Evolutionary conservation across 768 basidiomycete genomes (phyloP).

Genomic region (Pulveroboletus sp.): DNA sequence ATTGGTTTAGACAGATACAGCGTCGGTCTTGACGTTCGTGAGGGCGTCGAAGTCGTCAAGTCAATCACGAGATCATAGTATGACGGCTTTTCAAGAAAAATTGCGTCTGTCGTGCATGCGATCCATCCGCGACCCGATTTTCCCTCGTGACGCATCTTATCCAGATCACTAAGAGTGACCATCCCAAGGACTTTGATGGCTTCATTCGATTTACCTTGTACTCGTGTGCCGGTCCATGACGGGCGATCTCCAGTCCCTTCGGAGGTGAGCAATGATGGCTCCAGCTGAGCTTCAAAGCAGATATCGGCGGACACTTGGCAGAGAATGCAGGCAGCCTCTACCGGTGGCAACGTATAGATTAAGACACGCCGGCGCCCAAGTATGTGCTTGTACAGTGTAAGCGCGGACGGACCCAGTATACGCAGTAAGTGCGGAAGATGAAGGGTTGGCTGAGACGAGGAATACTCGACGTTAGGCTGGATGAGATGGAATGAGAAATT

Average conservation of each 20-base stretch:
- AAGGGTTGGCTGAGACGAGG: conserved; percentile 47
- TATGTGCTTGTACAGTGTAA: conserved; percentile 78
- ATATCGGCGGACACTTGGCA: conserved; percentile 60
- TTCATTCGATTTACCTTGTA: conserved; percentile 41
- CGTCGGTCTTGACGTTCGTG: conserved; percentile 57
- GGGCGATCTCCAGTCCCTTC: conserved; percentile 22
- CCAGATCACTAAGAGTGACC: conserved; percentile 72
- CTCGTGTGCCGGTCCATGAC: conserved; percentile 29
- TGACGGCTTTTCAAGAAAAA: conserved; percentile 76
- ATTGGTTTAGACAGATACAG: conserved; percentile 57
- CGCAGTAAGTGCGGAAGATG: conserved; percentile 74
- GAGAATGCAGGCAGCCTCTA: conserved; percentile 73
- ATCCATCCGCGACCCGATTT: conserved; percentile 71
- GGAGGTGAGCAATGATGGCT: conserved; percentile 17
- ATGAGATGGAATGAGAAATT: conserved; percentile 8
- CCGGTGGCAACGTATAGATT: conserved; percentile 74
- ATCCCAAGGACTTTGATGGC: conserved; percentile 71
- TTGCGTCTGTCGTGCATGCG: conserved; percentile 82
- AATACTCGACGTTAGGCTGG: conserved; percentile 21
- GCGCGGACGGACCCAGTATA: conserved; percentile 70
- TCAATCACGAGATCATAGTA: conserved; percentile 82
- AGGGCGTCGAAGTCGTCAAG: conserved; percentile 61
- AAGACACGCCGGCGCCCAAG: conserved; percentile 71
- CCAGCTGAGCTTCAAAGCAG: conserved; percentile 45
- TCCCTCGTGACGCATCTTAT: conserved; percentile 53